Evolutionary conservation across 2,329 filamentous ascomycete genomes (phyloP).

Genomic region (Penicillium decumbens): DNA sequence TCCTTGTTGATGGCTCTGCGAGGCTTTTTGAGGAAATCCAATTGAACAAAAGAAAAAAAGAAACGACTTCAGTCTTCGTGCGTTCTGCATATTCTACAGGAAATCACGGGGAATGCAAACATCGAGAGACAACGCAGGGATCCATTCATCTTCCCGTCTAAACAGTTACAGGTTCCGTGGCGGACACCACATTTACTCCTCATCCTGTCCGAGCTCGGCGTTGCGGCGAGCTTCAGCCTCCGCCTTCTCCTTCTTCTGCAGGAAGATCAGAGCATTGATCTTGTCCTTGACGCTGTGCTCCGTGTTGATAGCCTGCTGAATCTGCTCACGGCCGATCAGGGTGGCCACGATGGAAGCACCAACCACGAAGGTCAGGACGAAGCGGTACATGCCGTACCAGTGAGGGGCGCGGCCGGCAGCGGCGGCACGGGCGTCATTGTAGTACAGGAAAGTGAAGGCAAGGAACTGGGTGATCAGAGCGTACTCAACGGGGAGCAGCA

Average conservation of each 20-base stretch:
- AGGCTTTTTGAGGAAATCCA: slow-evolving; percentile 1
- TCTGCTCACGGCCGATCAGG: slow-evolving; percentile 75
- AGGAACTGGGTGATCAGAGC: slow-evolving; percentile 81
- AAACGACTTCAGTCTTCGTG: slow-evolving; percentile 28
- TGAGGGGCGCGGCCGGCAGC: slow-evolving; percentile 70
- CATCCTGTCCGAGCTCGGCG: slow-evolving; percentile 27
- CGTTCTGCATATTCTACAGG: slow-evolving; percentile 35
- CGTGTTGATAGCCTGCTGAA: slow-evolving; percentile 44
- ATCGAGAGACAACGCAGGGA: slow-evolving; percentile 19
- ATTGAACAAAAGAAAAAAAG: slow-evolving; percentile 26
- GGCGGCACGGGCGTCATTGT: slow-evolving; percentile 70
- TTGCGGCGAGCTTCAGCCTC: slow-evolving; percentile 38
- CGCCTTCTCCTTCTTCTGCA: slow-evolving; percentile 46
- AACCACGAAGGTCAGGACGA: slow-evolving; percentile 85
- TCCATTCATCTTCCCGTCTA: background rate
- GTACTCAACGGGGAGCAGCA: slow-evolving; percentile 77
- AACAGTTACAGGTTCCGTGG: background rate
- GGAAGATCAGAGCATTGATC: slow-evolving; percentile 50
- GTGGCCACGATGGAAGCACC: slow-evolving; percentile 75
- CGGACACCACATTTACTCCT: slow-evolving; percentile 29
- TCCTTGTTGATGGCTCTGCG: background rate
- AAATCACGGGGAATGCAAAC: slow-evolving; percentile 30
- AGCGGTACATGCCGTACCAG: slow-evolving; percentile 88
- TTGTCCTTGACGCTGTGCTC: slow-evolving; percentile 45
- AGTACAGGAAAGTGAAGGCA: slow-evolving; percentile 81